Percentiles rank a stretch among this genome's conserved stretches.
Evolutionary conservation across 1,284 basidiomycete species (phyloP).

Genomic region (Moesziomyces antarcticus): DNA sequence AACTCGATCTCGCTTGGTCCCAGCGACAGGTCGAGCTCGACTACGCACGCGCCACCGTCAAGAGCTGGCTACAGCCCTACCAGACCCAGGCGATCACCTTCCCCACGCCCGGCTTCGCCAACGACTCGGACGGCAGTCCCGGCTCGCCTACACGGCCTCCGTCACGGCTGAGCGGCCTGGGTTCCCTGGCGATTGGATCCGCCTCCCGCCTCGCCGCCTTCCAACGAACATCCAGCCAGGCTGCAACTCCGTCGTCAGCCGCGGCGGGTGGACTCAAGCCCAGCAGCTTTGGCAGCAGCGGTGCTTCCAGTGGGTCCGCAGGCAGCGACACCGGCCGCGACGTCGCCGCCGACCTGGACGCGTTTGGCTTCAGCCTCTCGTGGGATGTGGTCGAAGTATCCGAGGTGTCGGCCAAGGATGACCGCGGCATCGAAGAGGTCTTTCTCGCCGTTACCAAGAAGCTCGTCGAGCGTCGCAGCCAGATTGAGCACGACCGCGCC

Average conservation of each 20-base stretch:
- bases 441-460: conserved; percentile 54
- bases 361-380: conserved; percentile 9
- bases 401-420: conserved; percentile 58
- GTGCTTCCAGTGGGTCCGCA: conserved; percentile 23
- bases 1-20: conserved; percentile 76
- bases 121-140: conserved; percentile 11
- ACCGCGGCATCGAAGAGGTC: conserved; percentile 47
- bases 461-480: conserved; percentile 43
- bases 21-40: conserved; percentile 75
- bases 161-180: conserved; percentile 76
- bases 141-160: conserved; percentile 78
- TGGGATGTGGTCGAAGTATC: conserved; percentile 51
- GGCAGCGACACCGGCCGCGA: conserved; percentile 21
- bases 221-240: conserved; percentile 5
- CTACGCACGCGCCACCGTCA: conserved; percentile 74
- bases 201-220: conserved; percentile 32
- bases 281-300: conserved; percentile 26
- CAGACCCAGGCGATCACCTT: background rate
- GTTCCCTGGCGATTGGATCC: conserved; percentile 52
- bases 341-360: conserved; percentile 2
- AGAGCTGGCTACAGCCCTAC: conserved; percentile 70
- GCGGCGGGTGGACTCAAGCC: conserved; percentile 13
- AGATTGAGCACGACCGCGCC: conserved; percentile 40
- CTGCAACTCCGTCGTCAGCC: background rate
- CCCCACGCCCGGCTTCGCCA: background rate